Evolutionary conservation across 257 asterid species (phyloP).

Genomic region (Leptodermis oblonga): DNA sequence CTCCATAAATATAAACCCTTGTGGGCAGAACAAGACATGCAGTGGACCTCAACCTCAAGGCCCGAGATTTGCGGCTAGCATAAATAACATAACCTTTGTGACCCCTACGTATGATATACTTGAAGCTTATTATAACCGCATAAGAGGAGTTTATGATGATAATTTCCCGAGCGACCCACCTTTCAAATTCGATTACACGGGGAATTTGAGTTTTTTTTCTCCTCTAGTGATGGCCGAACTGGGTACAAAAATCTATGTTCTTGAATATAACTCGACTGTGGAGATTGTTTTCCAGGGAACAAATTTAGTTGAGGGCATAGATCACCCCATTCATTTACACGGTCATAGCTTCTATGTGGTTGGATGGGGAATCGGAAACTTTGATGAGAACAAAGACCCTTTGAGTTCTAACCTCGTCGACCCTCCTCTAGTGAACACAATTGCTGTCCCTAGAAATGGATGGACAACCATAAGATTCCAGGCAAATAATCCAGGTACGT

Average conservation of each 20-base stretch:
- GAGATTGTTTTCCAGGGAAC: slow-evolving; percentile 71
- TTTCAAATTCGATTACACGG: slow-evolving; percentile 24
- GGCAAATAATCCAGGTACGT: slow-evolving; percentile 64
- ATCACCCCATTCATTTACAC: slow-evolving; percentile 77
- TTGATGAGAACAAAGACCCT: slow-evolving; percentile 34
- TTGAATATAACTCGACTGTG: too few species aligned
- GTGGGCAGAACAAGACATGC: too few species aligned
- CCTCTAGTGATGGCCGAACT: background rate
- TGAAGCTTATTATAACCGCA: slow-evolving; percentile 45
- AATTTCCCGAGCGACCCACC: slow-evolving; percentile 43
- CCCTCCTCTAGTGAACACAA: slow-evolving; percentile 48
- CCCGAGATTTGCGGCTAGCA: too few species aligned
- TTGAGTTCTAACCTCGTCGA: slow-evolving; percentile 50
- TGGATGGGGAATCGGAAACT: slow-evolving; percentile 67
- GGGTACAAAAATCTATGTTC: slow-evolving; percentile 28
- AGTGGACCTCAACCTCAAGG: too few species aligned
- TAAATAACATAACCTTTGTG: too few species aligned
- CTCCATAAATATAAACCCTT: too few species aligned
- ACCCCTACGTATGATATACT: slow-evolving; percentile 41
- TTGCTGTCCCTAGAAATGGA: too few species aligned
- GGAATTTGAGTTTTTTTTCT: background rate
- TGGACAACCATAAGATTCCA: slow-evolving; percentile 55
- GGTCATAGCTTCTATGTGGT: slow-evolving; percentile 53
- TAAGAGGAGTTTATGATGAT: slow-evolving; percentile 33
- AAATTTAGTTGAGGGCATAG: slow-evolving; percentile 40